Evolutionary conservation across 2,329 filamentous ascomycete species (phyloP).

Genomic region (Aureobasidium musti): DNA sequence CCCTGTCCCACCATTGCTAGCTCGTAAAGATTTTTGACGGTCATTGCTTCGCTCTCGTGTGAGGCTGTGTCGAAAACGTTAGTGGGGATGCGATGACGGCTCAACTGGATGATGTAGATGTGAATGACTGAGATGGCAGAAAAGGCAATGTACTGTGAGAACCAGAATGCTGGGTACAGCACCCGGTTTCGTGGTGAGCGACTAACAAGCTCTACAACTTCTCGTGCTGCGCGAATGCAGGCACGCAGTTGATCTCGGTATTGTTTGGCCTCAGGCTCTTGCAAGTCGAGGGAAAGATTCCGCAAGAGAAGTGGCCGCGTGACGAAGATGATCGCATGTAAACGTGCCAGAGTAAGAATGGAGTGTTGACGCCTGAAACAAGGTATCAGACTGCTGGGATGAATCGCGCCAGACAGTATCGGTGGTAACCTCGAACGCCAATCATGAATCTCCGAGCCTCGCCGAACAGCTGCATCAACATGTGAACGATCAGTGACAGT

Average conservation of each 20-base stretch:
- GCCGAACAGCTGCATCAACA: slow-evolving; percentile 42
- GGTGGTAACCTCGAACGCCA: slow-evolving; percentile 52
- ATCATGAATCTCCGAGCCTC: slow-evolving; percentile 46
- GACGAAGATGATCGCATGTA: slow-evolving; percentile 59
- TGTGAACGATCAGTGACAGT: slow-evolving; percentile 33
- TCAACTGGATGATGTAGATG: slow-evolving; percentile 55
- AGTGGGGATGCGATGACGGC: slow-evolving; percentile 33
- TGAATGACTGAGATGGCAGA: slow-evolving; percentile 58
- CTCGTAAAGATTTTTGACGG: slow-evolving; percentile 42
- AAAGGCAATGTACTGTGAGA: slow-evolving; percentile 57
- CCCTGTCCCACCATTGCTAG: slow-evolving; percentile 52
- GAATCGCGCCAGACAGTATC: slow-evolving; percentile 49
- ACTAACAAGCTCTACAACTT: background rate
- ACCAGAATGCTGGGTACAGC: slow-evolving; percentile 55
- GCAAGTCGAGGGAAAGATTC: slow-evolving; percentile 3
- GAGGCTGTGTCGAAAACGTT: slow-evolving; percentile 22
- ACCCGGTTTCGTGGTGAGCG: slow-evolving; percentile 33
- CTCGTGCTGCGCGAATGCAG: background rate
- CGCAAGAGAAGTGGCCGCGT: slow-evolving; percentile 58
- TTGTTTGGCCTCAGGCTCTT: background rate
- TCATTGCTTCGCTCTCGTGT: background rate
- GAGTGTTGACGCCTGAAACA: slow-evolving; percentile 57
- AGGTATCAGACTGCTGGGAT: slow-evolving; percentile 50
- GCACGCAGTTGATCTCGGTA: slow-evolving; percentile 17
- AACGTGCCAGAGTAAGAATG: slow-evolving; percentile 57